Conservation (phyloP, 2,329 filamentous ascomycete genomes). For the Berkeleyomyces basicola region DNA sequence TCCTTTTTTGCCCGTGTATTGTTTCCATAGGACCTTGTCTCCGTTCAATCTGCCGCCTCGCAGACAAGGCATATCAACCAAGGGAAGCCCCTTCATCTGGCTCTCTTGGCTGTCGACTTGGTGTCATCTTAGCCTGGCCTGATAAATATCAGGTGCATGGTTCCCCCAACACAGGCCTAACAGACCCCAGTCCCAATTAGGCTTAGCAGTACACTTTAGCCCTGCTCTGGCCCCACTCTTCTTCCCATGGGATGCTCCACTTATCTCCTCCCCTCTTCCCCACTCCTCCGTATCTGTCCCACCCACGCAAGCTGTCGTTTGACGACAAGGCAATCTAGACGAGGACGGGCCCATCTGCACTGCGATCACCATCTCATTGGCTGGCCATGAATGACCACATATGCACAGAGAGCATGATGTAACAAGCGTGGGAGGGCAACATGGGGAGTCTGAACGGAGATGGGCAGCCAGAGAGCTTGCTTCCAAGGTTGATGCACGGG, state of each 20-base stretch:
- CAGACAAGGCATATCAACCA: neutral
- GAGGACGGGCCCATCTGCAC: neutral
- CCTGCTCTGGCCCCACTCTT: conserved; percentile 3
- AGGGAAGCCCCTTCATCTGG: neutral
- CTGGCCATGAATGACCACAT: neutral
- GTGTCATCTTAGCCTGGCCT: neutral
- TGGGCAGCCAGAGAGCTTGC: neutral
- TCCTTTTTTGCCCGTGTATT: too few relatives aligned
- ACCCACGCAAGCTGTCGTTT: neutral
- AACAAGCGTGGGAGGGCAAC: neutral
- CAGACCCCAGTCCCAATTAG: conserved; percentile 10
- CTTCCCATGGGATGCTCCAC: neutral
- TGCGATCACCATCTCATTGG: neutral
- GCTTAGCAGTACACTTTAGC: conserved; percentile 9
- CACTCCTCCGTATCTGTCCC: neutral
- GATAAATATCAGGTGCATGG: neutral
- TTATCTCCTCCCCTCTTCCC: neutral
- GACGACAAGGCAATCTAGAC: neutral
- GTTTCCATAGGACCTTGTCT: too few relatives aligned
- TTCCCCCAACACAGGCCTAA: neutral
- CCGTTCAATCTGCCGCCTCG: neutral
- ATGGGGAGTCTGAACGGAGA: neutral
- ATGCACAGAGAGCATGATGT: neutral
- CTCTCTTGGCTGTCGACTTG: neutral
- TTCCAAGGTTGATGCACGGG: neutral